Percentiles rank a stretch among this genome's conserved stretches.
Conservation (phyloP, 345 rosid genomes). For the Gossypium arboreum region DNA sequence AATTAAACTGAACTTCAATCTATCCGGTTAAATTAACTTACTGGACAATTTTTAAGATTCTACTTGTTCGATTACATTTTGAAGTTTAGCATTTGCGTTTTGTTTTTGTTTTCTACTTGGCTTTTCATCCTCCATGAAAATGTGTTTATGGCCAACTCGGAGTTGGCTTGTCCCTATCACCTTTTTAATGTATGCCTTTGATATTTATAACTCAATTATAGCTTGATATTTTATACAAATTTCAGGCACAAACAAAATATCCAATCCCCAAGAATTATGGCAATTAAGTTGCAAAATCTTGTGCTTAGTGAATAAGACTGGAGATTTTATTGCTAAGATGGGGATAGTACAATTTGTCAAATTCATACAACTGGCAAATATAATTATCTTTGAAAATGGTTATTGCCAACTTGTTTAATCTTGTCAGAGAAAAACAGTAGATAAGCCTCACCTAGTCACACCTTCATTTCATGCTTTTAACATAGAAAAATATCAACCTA, state of each 20-base stretch:
- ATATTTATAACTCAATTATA: neutral
- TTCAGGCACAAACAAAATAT: neutral
- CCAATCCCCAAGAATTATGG: neutral
- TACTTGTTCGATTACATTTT: neutral
- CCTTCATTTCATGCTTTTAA: neutral
- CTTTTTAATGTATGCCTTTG: neutral
- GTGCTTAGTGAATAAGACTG: neutral
- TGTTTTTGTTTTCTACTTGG: neutral
- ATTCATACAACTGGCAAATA: neutral
- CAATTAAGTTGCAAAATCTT: neutral
- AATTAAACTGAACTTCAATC: too few relatives aligned
- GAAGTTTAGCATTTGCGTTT: neutral
- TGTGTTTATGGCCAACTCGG: neutral
- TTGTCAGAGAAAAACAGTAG: neutral
- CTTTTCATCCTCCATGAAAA: neutral
- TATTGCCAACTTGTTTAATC: neutral
- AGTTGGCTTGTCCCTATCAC: constrained; percentile 3
- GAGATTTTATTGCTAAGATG: neutral
- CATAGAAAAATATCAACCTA: neutral
- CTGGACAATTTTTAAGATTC: neutral
- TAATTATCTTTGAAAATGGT: neutral
- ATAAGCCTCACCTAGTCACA: neutral
- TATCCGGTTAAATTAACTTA: too few relatives aligned
- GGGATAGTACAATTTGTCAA: neutral
- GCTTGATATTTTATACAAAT: neutral